Evolutionary conservation across 75 land plant genomes (phyloP).

Genomic region (Chamaecyparis obtusa): DNA sequence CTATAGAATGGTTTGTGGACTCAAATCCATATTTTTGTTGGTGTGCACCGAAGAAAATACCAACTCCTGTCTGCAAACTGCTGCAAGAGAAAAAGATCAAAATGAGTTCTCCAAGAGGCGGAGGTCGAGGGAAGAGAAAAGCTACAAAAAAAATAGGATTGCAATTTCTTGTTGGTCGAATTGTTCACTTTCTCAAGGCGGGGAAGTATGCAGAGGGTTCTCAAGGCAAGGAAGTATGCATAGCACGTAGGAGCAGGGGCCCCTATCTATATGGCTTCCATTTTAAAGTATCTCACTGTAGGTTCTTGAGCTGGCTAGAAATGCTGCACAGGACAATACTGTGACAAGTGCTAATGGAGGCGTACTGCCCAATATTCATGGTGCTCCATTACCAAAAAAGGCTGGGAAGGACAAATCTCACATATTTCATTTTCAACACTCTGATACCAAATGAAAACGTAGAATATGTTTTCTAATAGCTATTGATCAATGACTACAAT

Average conservation of each 20-base stretch:
- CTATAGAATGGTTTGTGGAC: too few species aligned
- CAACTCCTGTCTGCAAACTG: too few species aligned
- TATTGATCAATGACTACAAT: too few species aligned
- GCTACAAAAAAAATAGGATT: conserved; percentile 23
- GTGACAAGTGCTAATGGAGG: conserved; percentile 35
- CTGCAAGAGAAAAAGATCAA: background rate
- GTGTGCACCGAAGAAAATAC: too few species aligned
- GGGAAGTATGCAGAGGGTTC: too few species aligned
- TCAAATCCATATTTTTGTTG: too few species aligned
- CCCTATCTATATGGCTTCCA: conserved; percentile 41
- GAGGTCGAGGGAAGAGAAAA: conserved; percentile 19
- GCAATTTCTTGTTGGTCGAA: conserved; percentile 44
- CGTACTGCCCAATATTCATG: conserved; percentile 34
- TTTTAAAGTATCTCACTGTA: conserved; percentile 37
- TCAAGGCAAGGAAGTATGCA: conserved; percentile 41
- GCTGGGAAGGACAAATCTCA: conserved; percentile 20
- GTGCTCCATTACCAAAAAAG: conserved; percentile 20
- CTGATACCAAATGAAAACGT: too few species aligned
- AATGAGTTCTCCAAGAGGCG: conserved; percentile 20
- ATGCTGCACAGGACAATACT: conserved; percentile 35
- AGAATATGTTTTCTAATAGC: too few species aligned
- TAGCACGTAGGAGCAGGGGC: conserved; percentile 44
- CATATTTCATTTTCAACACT: too few species aligned
- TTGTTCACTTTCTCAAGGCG: too few species aligned
- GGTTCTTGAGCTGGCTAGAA: conserved; percentile 35